Evolutionary conservation across 2,329 filamentous ascomycete species (phyloP), one percentile per base, ranked within the genome.

Genomic region (Neofusicoccum laricinum): DNA sequence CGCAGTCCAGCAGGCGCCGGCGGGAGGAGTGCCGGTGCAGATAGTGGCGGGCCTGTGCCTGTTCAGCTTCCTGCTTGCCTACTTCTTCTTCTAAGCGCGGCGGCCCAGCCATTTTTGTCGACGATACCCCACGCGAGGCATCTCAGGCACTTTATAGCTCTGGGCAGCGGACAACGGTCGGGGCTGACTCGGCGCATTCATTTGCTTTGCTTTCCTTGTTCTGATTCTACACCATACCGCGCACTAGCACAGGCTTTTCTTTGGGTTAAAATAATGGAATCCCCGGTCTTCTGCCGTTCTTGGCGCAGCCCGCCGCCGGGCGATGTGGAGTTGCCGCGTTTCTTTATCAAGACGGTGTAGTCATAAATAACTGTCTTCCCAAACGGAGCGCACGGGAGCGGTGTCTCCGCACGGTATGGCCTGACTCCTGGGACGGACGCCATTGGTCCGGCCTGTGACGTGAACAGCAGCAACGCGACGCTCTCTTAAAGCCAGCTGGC

Each of bases 1-100:
- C 81, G 74, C 84, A 79, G 69, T 78, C 49, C 76, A 78, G 63
- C 77, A 85, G 77, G 76, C 88, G 79, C 69, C 80, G 46, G 77
- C 81, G 19, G 88, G 93, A 70, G 94, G 95, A 21, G 94, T 99
- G 3, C 89, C 95, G 0, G 87, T 99, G 57, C 90, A 94, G 76
- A 86, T 94, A 67, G 91, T 91, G 49, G 94, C 95, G 21, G 82
- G 87, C 21, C 81, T 99, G 48, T 97, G 93, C 76, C 82, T 99
- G 71, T 72, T 96, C 68, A 93, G 92, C 82, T 99, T 99, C 81
- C 79, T 99, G 74, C 85, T 98, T 71, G 95, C 93, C 63, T 99
- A 97, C 80, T 87, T 98, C 78, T 93, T 99, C 83, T 99, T 99
- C 79, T 99, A 84, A 59, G 55, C 40, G 14, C 21, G 15, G 34